Evolutionary conservation across 73 alveolate genomes (phyloP), one percentile per base, ranked within the genome.

Genomic region (Paramecium caudatum): DNA sequence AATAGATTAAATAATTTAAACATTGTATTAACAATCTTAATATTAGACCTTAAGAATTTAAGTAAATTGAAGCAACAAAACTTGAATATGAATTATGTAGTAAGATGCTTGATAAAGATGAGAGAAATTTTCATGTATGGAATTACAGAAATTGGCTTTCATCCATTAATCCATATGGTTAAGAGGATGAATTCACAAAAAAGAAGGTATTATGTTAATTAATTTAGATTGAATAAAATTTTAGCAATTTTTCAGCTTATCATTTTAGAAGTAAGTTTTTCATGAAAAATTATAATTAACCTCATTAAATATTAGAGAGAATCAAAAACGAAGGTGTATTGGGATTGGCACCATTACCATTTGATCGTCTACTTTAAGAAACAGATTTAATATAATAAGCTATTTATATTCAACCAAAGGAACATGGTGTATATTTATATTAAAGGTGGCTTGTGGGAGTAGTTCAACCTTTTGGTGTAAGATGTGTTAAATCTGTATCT

Each of bases 111-210:
- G 80, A 74, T 9, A 86, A 61, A 61, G 99, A 96, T 82, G 99
- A 96, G 68, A 84, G 99, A 84, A 96, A 96, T 82, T 96, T 96
- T 87, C 99, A 96, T 91, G 95, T 97, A 81, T 96, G 99, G 99
- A 96, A 96, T 90, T 96, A 96, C 80, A 94, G 99, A 88, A 91
- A 90, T 46, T 82, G 90, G 94, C 80, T 69, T 30, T 39, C 55
- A 17, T 43, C 45, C 21, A 43, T 46, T 32, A 69, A 49, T 69
- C 45, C 78, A 3, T 82, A 61, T 62, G 48, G 85, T 8, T 47
- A 84, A 27, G 96, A 92, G 63, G 90, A 90, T 61, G 88, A 70
- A 8, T 94, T 95, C 92, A 91, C 98, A 1, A 45, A 91, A 13
- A 74, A 69, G 62, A 91, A 94, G 86, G 83, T 65, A 65, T 33